Evolutionary conservation across 352 stramenopile species (phyloP).

Genomic region (Blastocystis hominis): DNA sequence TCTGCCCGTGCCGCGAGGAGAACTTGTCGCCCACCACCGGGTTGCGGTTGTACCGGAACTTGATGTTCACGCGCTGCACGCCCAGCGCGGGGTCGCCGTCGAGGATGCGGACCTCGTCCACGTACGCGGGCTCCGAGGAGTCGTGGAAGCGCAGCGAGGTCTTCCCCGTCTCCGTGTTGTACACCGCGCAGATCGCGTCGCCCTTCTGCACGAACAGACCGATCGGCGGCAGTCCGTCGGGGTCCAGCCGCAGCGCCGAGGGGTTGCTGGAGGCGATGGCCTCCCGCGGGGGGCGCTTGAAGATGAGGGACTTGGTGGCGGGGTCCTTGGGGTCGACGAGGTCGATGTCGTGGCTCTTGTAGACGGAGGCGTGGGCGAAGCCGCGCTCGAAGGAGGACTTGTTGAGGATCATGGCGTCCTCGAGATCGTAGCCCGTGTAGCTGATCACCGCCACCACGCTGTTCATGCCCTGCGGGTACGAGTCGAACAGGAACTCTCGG

Average conservation of each 20-base stretch:
- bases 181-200: conserved; percentile 85
- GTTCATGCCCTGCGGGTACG: conserved; percentile 96
- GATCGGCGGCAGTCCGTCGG: conserved; percentile 88
- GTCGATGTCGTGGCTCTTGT: conserved; percentile 93
- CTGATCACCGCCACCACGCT: conserved; percentile 96
- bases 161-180: conserved; percentile 83
- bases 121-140: conserved; percentile 86
- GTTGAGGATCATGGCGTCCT: conserved; percentile 99
- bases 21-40: conserved; percentile 99
- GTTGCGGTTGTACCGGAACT: conserved; percentile 93
- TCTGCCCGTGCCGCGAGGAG: conserved; percentile 94
- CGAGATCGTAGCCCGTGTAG: conserved; percentile 92
- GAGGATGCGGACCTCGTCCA: conserved; percentile 80
- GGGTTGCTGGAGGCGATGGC: neutral
- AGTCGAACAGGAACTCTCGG: conserved; percentile 90
- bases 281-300: neutral
- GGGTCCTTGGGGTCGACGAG: conserved; percentile 66
- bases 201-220: conserved; percentile 84
- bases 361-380: conserved; percentile 91
- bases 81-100: conserved; percentile 65
- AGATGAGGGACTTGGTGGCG: conserved; percentile 64
- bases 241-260: conserved; percentile 69
- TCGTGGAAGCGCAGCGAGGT: conserved; percentile 87
- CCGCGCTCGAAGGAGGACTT: conserved; percentile 93
- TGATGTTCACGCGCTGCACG: conserved; percentile 81